A percentile compares a stretch with the other conserved stretches of the same genome.
phyloP scores from a whole-genome alignment of 75 land plant species.

The Isoetes taiwanensis region DNA sequence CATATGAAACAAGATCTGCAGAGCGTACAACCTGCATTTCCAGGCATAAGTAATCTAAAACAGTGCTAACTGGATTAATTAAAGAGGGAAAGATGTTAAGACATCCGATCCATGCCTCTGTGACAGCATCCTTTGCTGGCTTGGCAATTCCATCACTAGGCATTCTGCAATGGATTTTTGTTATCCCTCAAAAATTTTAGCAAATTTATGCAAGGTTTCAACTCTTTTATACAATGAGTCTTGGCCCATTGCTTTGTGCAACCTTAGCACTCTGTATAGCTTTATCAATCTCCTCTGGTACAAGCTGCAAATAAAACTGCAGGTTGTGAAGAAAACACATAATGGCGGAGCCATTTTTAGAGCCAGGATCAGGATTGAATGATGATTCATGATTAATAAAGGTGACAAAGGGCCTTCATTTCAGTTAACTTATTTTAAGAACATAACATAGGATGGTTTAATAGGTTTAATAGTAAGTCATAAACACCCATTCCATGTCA shows the following conservation, averaged over 20 bases:
- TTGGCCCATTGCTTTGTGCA: constrained; percentile 3
- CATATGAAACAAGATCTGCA: not conserved
- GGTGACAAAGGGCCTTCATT: too few relatives aligned
- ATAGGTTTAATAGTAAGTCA: not conserved
- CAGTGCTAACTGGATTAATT: not conserved
- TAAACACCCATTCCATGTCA: not conserved
- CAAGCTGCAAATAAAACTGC: not conserved
- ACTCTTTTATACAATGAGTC: not conserved
- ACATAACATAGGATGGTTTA: not conserved
- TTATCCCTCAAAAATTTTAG: not conserved
- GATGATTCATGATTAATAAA: too few relatives aligned
- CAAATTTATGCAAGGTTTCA: not conserved
- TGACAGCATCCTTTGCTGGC: not conserved
- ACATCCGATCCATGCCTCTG: not conserved
- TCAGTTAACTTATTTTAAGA: too few relatives aligned
- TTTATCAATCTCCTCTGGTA: not conserved
- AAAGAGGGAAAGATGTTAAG: not conserved
- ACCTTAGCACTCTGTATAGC: constrained; percentile 4
- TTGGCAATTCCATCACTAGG: constrained; percentile 3
- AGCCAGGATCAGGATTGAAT: too few relatives aligned
- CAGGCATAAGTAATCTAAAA: too few relatives aligned
- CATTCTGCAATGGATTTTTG: not conserved
- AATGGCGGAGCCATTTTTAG: too few relatives aligned
- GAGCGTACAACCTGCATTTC: not conserved
- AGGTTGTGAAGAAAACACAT: too few relatives aligned